These are phyloP conservation scores for Podaxis rugospora DNA, from an alignment of 768 basidiomycete species.

Conservation along the genomic window DNA sequence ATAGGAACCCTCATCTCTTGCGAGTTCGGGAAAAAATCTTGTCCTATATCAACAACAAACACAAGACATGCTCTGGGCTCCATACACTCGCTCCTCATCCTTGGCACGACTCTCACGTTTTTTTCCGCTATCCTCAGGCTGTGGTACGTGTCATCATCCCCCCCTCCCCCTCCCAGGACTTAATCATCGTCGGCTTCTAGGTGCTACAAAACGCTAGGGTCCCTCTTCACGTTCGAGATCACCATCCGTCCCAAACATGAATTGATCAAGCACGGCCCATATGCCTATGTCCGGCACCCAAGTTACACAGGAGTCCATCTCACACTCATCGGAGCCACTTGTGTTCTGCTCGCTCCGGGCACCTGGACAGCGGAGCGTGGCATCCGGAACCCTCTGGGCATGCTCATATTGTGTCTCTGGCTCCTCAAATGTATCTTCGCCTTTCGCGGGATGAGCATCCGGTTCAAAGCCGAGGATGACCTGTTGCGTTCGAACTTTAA, in stretches of 20 bases:
- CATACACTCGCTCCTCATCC: conserved; percentile 12
- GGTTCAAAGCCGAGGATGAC: conserved; percentile 32
- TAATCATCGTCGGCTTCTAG: conserved; percentile 14
- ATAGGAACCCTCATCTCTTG: not conserved
- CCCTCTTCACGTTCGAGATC: conserved; percentile 41
- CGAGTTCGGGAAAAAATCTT: not conserved
- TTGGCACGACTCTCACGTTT: conserved; percentile 23
- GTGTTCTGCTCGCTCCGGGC: conserved; percentile 26
- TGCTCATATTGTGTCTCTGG: conserved; percentile 23
- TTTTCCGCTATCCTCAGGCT: conserved; percentile 24
- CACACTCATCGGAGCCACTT: conserved; percentile 29
- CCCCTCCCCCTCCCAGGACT: not conserved
- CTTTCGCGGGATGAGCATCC: conserved; percentile 26
- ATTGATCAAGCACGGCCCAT: conserved; percentile 38
- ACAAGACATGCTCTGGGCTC: not conserved
- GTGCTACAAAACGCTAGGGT: conserved; percentile 36
- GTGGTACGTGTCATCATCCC: conserved; percentile 22
- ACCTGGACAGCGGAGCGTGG: conserved; percentile 26
- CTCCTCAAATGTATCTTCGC: conserved; percentile 28
- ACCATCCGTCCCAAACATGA: conserved; percentile 34
- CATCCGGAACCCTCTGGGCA: conserved; percentile 20
- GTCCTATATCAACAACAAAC: not conserved
- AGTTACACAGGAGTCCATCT: conserved; percentile 38
- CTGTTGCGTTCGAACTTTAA: conserved; percentile 32
- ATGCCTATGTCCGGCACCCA: conserved; percentile 41